Percentiles rank a stretch among this genome's conserved stretches.
Conservation (phyloP, 1,139 yeast species). For the Lodderomyces orthopsilosis region DNA sequence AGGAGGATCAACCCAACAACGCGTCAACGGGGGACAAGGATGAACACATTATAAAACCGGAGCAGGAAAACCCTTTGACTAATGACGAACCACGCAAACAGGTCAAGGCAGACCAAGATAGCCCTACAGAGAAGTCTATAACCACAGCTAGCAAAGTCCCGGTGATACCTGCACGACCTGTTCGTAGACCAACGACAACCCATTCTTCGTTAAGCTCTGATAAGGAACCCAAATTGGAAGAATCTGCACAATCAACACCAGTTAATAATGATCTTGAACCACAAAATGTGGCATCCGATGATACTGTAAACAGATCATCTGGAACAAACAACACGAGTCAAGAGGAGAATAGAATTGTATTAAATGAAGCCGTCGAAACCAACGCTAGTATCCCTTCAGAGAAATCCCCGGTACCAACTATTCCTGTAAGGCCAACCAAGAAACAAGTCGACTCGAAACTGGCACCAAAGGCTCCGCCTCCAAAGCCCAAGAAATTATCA, state of each 20-base stretch:
- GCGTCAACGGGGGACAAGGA: neutral
- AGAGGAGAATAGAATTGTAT: neutral
- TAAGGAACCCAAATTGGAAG: neutral
- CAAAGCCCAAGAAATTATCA: slow-evolving; percentile 72
- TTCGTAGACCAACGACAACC: neutral
- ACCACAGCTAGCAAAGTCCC: neutral
- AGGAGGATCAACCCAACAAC: neutral
- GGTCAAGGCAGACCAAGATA: neutral
- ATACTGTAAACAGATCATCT: neutral
- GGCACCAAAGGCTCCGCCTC: slow-evolving; percentile 43
- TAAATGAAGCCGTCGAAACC: neutral
- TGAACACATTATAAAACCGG: neutral
- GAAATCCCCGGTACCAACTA: neutral
- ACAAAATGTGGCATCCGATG: neutral
- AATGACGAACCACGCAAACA: neutral
- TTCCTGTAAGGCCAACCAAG: slow-evolving; percentile 14
- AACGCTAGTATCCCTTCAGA: neutral
- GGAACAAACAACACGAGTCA: neutral
- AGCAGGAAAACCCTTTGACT: neutral
- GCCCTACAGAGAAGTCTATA: neutral
- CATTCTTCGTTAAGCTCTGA: neutral
- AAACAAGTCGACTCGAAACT: slow-evolving; percentile 1
- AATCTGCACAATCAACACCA: neutral
- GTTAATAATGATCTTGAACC: neutral
- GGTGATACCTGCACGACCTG: neutral